These are phyloP conservation scores for Dryas alaskensis DNA, from an alignment of 306 rosid species.

Conservation along the genomic window DNA sequence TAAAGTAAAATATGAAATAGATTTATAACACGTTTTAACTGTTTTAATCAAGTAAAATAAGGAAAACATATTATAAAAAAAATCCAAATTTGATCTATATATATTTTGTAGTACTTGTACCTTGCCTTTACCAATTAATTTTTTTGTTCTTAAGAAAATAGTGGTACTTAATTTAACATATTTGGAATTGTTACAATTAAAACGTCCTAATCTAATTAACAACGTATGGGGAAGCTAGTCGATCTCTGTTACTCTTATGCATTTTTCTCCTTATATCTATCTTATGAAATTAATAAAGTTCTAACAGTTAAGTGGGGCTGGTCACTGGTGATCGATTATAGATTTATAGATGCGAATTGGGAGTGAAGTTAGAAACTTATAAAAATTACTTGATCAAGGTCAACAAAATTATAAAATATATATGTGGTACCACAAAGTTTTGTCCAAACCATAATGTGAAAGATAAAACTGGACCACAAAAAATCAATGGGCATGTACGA, in stretches of 20 bases:
- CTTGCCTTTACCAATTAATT: not conserved
- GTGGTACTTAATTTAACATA: too few relatives aligned
- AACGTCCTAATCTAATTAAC: too few relatives aligned
- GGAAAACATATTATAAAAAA: too few relatives aligned
- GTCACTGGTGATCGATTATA: not conserved
- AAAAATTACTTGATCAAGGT: not conserved
- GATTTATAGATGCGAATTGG: conserved; percentile 2
- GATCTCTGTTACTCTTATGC: too few relatives aligned
- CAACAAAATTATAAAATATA: not conserved
- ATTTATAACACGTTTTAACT: too few relatives aligned
- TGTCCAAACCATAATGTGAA: conserved; percentile 18
- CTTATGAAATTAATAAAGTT: too few relatives aligned
- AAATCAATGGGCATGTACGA: conserved; percentile 5
- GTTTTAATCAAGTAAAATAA: too few relatives aligned
- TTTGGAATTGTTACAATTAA: too few relatives aligned
- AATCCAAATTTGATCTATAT: too few relatives aligned
- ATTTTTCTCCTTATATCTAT: too few relatives aligned
- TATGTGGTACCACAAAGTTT: conserved; percentile 14
- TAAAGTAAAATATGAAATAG: too few relatives aligned
- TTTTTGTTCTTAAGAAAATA: not conserved
- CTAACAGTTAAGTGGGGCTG: not conserved
- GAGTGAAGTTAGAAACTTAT: not conserved
- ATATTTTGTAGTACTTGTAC: not conserved
- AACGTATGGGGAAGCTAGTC: too few relatives aligned
- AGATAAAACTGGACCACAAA: conserved; percentile 26